Evolutionary conservation across 352 stramenopile species (phyloP).

Genomic region (Globisporangium radiosum): DNA sequence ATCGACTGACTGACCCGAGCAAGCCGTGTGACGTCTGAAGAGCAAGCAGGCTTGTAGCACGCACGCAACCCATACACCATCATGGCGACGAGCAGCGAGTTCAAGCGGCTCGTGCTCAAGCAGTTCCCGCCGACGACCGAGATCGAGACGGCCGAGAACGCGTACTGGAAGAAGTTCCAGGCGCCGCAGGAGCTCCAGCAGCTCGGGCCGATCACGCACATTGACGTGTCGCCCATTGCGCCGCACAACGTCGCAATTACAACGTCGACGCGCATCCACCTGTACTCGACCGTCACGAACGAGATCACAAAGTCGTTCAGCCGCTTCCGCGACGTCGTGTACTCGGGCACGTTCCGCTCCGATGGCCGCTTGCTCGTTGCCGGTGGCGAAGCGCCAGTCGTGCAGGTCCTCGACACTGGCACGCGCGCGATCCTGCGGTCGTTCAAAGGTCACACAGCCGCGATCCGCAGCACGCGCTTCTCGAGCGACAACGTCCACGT

Average conservation of each 20-base stretch:
- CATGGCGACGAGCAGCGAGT: slow-evolving; percentile 73
- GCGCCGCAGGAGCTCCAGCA: slow-evolving; percentile 77
- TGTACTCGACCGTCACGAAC: slow-evolving; percentile 80
- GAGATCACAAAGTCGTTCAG: slow-evolving; percentile 87
- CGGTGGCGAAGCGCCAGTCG: slow-evolving; percentile 61
- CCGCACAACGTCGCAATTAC: slow-evolving; percentile 84
- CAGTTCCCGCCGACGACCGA: slow-evolving; percentile 78
- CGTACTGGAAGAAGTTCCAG: slow-evolving; percentile 89
- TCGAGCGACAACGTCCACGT: slow-evolving; percentile 81
- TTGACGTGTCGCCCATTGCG: slow-evolving; percentile 72
- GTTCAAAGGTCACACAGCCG: slow-evolving; percentile 80
- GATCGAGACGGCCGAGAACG: slow-evolving; percentile 69
- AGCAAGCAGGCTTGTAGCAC: background rate
- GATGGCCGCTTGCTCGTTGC: slow-evolving; percentile 87
- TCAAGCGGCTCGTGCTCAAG: slow-evolving; percentile 84
- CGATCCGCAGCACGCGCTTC: slow-evolving; percentile 77
- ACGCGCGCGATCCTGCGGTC: slow-evolving; percentile 80
- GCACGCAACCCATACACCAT: background rate
- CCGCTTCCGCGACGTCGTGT: slow-evolving; percentile 83
- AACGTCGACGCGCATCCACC: slow-evolving; percentile 80
- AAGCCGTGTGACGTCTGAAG: no score
- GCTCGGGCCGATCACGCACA: slow-evolving; percentile 77
- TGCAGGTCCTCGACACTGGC: slow-evolving; percentile 84
- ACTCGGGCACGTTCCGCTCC: slow-evolving; percentile 79
- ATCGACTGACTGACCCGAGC: no score